Base-by-base conservation (phyloP, 108 stramenopile species). In the Skeletonema marinoi region DNA sequence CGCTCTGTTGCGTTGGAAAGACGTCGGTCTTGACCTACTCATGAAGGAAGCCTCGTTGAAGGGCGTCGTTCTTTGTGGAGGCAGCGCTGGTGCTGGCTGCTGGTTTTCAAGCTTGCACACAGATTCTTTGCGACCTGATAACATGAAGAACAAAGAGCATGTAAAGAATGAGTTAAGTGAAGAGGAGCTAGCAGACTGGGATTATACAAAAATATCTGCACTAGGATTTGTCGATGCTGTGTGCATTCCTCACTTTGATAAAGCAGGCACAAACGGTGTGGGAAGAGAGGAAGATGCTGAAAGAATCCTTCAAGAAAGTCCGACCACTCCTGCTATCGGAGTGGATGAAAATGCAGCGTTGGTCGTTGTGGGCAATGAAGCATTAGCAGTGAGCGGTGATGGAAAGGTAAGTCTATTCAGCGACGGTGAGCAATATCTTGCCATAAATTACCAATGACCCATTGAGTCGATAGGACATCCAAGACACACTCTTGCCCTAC, bases 231-330 rank as follows among this genome's bases (percentile, higher is more conserved):
- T 80, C 19, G 56, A 71, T 54, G 79, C 79, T 6, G 63, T 80
- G 73, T 74, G 73, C 58, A 67, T 80, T 2, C 79, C 79, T 9
- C 79, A 80, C 35, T 75, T 63, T 51, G 74, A 80, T 65, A 38
- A 65, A 13, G 61, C 60, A 29, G 74, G 68, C 2, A 75, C 72
- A 0, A 80, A 80, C 46, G 73, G 64, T 13, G 17, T 33, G 21
- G 19, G 32, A 5, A 17, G 78, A 13, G 19, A 58, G 12, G 73
- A 73, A 41, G 36, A 73, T 33, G 78, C 78, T 2, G 66, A 80
- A 54, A 21, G 67, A 42, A 67, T 80, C 32, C 33, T 78, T 35
- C 32, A 54, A 6, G 48, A 70, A 29, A 39, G 70, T 38, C 67
- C 58, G 4, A 41, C 21, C 6, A 67, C 63, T 13, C 29, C 68